These are phyloP conservation scores for Candida germanica DNA, from an alignment of 805 yeast species.

Conservation along the genomic window DNA sequence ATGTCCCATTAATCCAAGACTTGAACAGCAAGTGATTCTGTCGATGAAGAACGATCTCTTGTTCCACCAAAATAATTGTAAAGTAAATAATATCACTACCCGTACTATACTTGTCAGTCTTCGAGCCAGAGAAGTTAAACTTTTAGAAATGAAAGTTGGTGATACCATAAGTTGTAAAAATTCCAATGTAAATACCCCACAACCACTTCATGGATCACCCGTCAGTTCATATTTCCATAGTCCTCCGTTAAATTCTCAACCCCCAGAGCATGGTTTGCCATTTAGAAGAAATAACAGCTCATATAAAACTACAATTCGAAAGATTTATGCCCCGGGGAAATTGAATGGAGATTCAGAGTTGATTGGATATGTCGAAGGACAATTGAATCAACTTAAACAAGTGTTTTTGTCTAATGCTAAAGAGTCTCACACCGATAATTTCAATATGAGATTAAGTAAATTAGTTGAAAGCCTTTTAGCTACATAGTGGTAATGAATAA, in stretches of 20 bases:
- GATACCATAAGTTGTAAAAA: constrained; percentile 6
- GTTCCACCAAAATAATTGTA: constrained; percentile 37
- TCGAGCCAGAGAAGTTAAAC: constrained; percentile 43
- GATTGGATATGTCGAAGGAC: constrained; percentile 19
- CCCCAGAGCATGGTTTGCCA: constrained; percentile 1
- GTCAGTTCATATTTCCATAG: constrained; percentile 6
- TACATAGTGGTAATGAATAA: too few species aligned
- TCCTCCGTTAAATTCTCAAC: not conserved
- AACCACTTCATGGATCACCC: constrained; percentile 8
- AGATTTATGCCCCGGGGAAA: constrained; percentile 33
- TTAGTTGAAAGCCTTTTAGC: constrained; percentile 14
- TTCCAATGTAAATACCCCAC: constrained; percentile 3
- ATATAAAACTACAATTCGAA: constrained; percentile 35
- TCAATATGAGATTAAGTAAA: constrained; percentile 17
- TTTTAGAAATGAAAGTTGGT: constrained; percentile 38
- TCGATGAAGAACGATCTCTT: constrained; percentile 55
- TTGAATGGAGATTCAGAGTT: constrained; percentile 30
- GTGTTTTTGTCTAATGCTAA: constrained; percentile 3
- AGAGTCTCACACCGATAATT: constrained; percentile 10
- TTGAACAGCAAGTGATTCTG: constrained; percentile 46
- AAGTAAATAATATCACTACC: constrained; percentile 28
- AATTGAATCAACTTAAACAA: constrained; percentile 10
- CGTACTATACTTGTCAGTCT: constrained; percentile 42
- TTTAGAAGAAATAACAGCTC: constrained; percentile 12
- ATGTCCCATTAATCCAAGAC: constrained; percentile 48